These are phyloP conservation scores for Suillus subalutaceus DNA, from an alignment of 768 basidiomycete species.

Conservation along the genomic window DNA sequence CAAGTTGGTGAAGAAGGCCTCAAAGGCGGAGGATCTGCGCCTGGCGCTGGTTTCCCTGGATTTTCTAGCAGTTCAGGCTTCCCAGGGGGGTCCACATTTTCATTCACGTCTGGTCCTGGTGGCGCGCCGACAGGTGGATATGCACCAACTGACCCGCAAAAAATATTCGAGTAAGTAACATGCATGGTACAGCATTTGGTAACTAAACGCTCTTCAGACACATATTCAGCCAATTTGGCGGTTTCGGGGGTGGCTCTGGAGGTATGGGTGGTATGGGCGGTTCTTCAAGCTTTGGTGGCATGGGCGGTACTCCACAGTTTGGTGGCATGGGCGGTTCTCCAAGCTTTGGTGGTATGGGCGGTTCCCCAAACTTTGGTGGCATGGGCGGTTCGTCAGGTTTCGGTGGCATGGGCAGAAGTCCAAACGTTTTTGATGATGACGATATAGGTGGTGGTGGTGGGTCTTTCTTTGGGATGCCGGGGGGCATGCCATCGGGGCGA, in stretches of 20 bases:
- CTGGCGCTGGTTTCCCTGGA: slow-evolving; percentile 48
- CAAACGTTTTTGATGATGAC: slow-evolving; percentile 39
- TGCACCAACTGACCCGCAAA: slow-evolving; percentile 79
- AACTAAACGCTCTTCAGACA: slow-evolving; percentile 42
- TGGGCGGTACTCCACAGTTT: slow-evolving; percentile 34
- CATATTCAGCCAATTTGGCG: slow-evolving; percentile 45
- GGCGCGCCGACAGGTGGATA: slow-evolving; percentile 58
- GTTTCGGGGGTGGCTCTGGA: slow-evolving; percentile 30
- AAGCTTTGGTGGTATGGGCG: slow-evolving; percentile 45
- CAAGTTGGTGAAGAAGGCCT: slow-evolving; percentile 96
- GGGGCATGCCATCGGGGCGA: slow-evolving; percentile 57
- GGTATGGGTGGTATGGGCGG: slow-evolving; percentile 26
- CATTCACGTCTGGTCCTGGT: slow-evolving; percentile 54
- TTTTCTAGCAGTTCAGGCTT: slow-evolving; percentile 46
- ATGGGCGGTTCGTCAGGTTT: slow-evolving; percentile 26
- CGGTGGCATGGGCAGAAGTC: slow-evolving; percentile 32
- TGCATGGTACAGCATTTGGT: not conserved
- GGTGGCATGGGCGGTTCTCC: slow-evolving; percentile 27
- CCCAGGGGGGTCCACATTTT: slow-evolving; percentile 55
- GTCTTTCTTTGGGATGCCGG: slow-evolving; percentile 46
- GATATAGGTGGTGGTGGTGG: slow-evolving; percentile 51
- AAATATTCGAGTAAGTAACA: slow-evolving; percentile 81
- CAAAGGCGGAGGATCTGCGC: slow-evolving; percentile 64
- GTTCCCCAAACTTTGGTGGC: slow-evolving; percentile 19
- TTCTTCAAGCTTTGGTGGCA: slow-evolving; percentile 37